Percentiles rank a stretch among this genome's conserved stretches.
Conservation (phyloP, 345 rosid species). For the Physaria fendleri region DNA sequence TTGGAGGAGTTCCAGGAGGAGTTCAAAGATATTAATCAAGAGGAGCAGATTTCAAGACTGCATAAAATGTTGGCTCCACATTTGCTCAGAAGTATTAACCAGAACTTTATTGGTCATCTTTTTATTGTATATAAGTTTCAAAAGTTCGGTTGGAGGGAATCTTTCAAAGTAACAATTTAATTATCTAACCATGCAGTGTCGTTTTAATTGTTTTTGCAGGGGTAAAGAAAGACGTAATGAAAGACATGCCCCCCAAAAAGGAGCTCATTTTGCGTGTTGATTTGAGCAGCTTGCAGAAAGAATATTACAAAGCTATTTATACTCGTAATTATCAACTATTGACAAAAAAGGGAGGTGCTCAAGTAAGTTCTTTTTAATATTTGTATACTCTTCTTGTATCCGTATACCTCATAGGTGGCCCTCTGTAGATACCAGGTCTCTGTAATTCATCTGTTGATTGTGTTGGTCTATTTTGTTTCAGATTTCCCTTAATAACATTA, state of each 20-base stretch:
- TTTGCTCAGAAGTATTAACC: slow-evolving; percentile 68
- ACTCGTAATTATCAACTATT: slow-evolving; percentile 70
- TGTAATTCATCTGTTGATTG: no score
- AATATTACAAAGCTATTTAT: slow-evolving; percentile 74
- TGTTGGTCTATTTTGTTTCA: slow-evolving; percentile 30
- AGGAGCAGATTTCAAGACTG: slow-evolving; percentile 81
- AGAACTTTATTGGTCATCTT: no score
- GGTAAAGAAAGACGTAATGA: slow-evolving; percentile 85
- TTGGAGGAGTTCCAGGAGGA: slow-evolving; percentile 86
- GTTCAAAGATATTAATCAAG: slow-evolving; percentile 76
- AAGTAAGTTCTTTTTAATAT: no score
- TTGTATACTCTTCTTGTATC: no score
- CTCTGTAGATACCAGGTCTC: no score
- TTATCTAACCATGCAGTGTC: not conserved
- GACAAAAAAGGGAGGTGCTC: slow-evolving; percentile 59
- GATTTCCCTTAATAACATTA: slow-evolving; percentile 77
- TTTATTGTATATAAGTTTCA: not conserved
- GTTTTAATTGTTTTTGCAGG: slow-evolving; percentile 43
- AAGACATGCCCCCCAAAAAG: slow-evolving; percentile 79
- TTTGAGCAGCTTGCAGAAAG: slow-evolving; percentile 69
- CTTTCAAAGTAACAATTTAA: no score
- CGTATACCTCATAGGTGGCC: no score
- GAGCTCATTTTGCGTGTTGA: slow-evolving; percentile 91
- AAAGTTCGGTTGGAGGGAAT: not conserved
- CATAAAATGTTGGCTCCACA: slow-evolving; percentile 89